Percentiles rank a stretch among this genome's conserved stretches.
Evolutionary conservation across 2,329 filamentous ascomycete species (phyloP).

Genomic region (Fusarium pseudoanthophilum): DNA sequence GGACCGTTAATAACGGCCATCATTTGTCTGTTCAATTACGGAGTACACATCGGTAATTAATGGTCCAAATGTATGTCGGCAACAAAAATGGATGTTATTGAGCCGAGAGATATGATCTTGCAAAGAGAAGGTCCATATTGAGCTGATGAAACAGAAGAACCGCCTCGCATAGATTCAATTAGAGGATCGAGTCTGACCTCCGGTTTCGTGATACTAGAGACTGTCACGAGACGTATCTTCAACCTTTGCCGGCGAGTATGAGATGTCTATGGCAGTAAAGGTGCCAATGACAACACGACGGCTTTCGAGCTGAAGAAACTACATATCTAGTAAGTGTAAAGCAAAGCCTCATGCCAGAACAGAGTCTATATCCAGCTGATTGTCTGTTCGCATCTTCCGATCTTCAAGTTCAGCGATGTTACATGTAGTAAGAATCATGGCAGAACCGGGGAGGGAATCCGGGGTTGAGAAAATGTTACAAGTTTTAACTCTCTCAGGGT

Average conservation of each 20-base stretch:
- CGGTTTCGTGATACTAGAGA: too few species aligned
- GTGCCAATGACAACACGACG: fast-evolving
- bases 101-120: fast-evolving
- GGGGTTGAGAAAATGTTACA: fast-evolving
- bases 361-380: background rate
- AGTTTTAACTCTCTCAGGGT: too few species aligned
- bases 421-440: background rate
- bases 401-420: background rate
- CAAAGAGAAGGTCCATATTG: fast-evolving
- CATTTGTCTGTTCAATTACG: too few species aligned
- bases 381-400: background rate
- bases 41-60: too few species aligned
- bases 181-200: background rate
- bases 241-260: fast-evolving
- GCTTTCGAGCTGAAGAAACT: fast-evolving
- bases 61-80: fast-evolving
- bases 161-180: fast-evolving
- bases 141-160: background rate
- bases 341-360: background rate
- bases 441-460: too few species aligned
- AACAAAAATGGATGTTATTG: background rate
- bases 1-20: background rate
- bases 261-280: background rate
- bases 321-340: background rate
- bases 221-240: fast-evolving